These are phyloP conservation scores for Cercospora canescens DNA, from an alignment of 2,329 filamentous ascomycete species.

Conservation along the genomic window DNA sequence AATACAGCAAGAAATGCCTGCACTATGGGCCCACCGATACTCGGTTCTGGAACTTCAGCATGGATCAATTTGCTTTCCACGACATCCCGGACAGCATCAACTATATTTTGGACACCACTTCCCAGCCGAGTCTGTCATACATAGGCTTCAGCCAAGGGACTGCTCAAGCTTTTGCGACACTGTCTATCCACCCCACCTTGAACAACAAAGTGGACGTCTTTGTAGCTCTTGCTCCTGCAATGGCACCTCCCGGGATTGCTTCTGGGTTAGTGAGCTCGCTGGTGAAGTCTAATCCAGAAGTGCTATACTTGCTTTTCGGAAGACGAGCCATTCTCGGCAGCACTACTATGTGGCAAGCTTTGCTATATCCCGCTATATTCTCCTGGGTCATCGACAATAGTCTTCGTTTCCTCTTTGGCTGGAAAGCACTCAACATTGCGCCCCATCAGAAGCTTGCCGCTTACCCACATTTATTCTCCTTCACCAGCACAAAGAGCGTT, in stretches of 20 bases:
- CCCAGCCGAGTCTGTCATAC: constrained; percentile 83
- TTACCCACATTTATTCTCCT: constrained; percentile 94
- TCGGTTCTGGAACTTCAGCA: constrained; percentile 96
- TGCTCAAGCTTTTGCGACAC: constrained; percentile 89
- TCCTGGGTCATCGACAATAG: constrained; percentile 81
- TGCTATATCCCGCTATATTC: constrained; percentile 93
- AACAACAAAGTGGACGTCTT: constrained; percentile 96
- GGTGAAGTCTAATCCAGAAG: constrained; percentile 88
- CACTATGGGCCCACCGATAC: constrained; percentile 70
- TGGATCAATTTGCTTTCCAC: constrained; percentile 96
- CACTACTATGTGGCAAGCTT: constrained; percentile 94
- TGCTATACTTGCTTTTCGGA: constrained; percentile 90
- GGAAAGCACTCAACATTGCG: constrained; percentile 82
- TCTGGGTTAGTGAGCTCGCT: constrained; percentile 91
- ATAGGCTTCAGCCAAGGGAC: constrained; percentile 97
- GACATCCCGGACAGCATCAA: constrained; percentile 94
- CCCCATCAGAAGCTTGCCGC: constrained; percentile 88
- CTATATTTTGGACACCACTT: constrained; percentile 84
- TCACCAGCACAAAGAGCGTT: constrained; percentile 93
- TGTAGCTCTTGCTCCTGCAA: constrained; percentile 91
- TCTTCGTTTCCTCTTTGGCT: constrained; percentile 83
- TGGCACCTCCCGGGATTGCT: constrained; percentile 88
- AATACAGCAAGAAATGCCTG: constrained; percentile 95
- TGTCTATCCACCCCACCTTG: constrained; percentile 87
- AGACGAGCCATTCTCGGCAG: constrained; percentile 87